Conservation (phyloP, 768 basidiomycete genomes). For the Agrocybe pediades region DNA sequence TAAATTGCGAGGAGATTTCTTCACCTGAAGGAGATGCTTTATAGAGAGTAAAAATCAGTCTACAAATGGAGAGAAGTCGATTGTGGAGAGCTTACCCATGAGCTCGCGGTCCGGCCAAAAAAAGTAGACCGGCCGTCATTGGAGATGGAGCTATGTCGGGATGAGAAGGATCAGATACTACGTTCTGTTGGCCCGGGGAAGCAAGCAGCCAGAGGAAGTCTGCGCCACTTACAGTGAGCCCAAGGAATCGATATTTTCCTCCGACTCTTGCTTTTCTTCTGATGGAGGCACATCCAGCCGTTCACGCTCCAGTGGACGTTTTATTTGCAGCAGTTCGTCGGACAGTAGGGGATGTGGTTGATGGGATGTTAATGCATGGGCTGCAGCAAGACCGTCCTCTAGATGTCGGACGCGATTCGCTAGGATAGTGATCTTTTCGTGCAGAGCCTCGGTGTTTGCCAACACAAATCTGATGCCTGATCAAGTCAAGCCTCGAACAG, state of each 20-base stretch:
- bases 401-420: constrained; percentile 64
- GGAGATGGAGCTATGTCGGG: constrained; percentile 52
- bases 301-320: constrained; percentile 68
- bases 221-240: constrained; percentile 55
- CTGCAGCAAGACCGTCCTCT: constrained; percentile 64
- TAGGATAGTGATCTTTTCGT: constrained; percentile 65
- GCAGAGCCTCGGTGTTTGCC: constrained; percentile 68
- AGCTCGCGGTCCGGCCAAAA: constrained; percentile 66
- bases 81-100: constrained; percentile 52
- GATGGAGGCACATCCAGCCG: constrained; percentile 38
- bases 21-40: constrained; percentile 68
- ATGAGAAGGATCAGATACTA: constrained; percentile 13
- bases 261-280: constrained; percentile 47
- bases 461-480: constrained; percentile 56
- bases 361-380: constrained; percentile 47
- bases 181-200: constrained; percentile 7
- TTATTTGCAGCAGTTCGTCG: constrained; percentile 64
- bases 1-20: constrained; percentile 15
- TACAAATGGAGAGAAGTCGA: constrained; percentile 1
- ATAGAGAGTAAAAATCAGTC: not conserved
- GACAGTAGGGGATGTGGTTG: constrained; percentile 60
- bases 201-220: constrained; percentile 2
- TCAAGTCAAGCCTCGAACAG: constrained; percentile 1
- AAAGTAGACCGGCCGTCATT: constrained; percentile 64
- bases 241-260: constrained; percentile 62